These are phyloP conservation scores for Tagetes patula DNA, from an alignment of 129 eudicot species.

Conservation along the genomic window DNA sequence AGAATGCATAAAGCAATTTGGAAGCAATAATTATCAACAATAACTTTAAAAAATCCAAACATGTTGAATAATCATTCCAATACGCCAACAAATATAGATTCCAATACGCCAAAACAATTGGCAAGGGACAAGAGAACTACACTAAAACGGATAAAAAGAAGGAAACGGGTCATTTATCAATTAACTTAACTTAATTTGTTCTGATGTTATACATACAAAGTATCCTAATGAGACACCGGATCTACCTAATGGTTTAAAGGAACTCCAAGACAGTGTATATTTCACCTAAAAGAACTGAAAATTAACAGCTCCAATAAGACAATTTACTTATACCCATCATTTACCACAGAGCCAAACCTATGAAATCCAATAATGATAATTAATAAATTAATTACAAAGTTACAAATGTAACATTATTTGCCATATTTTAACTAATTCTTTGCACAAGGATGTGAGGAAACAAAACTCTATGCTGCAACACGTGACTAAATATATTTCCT, in stretches of 20 bases:
- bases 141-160: not conserved
- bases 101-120: not conserved
- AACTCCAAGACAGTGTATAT: not conserved
- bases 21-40: not conserved
- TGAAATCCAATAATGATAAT: not conserved
- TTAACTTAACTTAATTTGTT: not conserved
- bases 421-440: not conserved
- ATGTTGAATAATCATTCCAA: not conserved
- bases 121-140: not conserved
- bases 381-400: not conserved
- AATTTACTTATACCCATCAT: not conserved
- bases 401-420: not conserved
- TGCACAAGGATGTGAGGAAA: not conserved
- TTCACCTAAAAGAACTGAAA: not conserved
- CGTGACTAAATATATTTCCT: not conserved
- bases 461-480: slow-evolving; percentile 1
- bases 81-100: not conserved
- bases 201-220: not conserved
- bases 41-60: not conserved
- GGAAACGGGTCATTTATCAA: not conserved
- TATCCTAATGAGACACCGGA: not conserved
- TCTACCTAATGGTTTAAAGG: slow-evolving; percentile 12
- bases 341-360: not conserved
- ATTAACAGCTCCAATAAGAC: not conserved
- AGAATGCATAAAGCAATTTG: slow-evolving; percentile 2